Base-by-base conservation (phyloP, 2,329 filamentous ascomycete species). In the Helotiales sp. region DNA sequence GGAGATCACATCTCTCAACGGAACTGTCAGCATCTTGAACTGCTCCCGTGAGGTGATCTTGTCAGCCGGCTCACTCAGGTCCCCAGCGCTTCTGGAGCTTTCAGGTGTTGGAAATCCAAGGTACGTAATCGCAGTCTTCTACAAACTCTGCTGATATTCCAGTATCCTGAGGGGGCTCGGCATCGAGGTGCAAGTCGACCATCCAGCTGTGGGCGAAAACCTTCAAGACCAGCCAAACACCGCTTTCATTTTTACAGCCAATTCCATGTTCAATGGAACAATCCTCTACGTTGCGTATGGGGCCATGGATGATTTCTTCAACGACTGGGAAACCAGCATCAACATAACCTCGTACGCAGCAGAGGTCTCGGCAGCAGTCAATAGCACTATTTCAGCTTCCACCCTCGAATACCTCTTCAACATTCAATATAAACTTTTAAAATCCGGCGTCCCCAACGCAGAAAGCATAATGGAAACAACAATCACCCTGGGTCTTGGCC, bases 11-110 rank as follows among this genome's bases (percentile, higher is more conserved):
- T 25, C 22, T 44, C 15, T 24, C 1, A 12, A 44, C n/a, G 40
- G 40, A 13, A 25, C 40, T 12, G 22, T 44, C 12, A 44, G 40
- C 19, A 15, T 44, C 22, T 27, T 44, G 40, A 25, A 27, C 10
- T 25, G 40, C 22, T 22, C 8, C 8, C 46, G 46, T 7, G 46
- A 48, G 17, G 17, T 63, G 17, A 60, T 63, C n/a, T 27, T 63
- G 6, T 54, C 57, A 12, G 55, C 53, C 19, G 63, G 63, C 19
- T 70, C 74, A 2, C 79, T 80, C 66, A 78, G 80, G 66, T 75
- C 77, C 2, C 79, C 79, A 0, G 77, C 82, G 61, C 72, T 81
- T 5, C 74, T 82, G 5, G 77, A 79, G 67, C 75, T 81, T 0
- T 79, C 76, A 49, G 79, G 80, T 10, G 71, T 82, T 19, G 79